Base-by-base conservation (phyloP, 495 filamentous ascomycete genomes). In the Talaromyces wortmannii region DNA sequence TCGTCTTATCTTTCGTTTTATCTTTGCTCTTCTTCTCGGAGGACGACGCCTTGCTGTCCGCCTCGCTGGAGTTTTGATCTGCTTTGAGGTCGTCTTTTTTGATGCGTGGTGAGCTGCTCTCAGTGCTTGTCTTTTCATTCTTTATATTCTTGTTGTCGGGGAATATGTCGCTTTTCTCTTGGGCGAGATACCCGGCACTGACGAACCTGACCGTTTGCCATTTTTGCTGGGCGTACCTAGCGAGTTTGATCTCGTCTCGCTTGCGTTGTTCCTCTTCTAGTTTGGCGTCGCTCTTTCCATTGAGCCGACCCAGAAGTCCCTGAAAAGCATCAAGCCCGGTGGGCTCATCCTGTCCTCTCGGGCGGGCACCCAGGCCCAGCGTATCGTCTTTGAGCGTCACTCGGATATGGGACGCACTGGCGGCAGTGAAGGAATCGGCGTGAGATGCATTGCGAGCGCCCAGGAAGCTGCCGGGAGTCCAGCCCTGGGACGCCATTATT, bases 351-450 rank as follows among this genome's bases (percentile, higher is more conserved):
- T 71, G 64, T 29, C 67, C 78, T 50, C 81, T 84, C 12, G 74
- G 67, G 61, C 88, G 87, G 33, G 91, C 92, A 32, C 92, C 92
- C 16, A 98, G 77, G 4, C 92, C 92, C 12, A 94, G 79, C 50
- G 83, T 96, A 62, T 96, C 89, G 60, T 96, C 92, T 68, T 95
- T 96, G 42, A 96, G 67, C 16, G 79, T 67, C 31, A 96, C 85
- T 48, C 82, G 83, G 53, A 96, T 90, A 59, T 91, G 86, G 0
- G 88, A 85, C 43, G 84, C 78, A 67, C 83, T 94, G 31, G 84
- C 88, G 2, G 84, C 79, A 33, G 87, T 91, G 66, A 90, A 84
- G 55, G 86, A 77, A 46, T 85, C 80, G 48, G 87, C 77, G 63
- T 96, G 90, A 0, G 83, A 58, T 2, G 89, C 82, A 62, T 88